A percentile compares a stretch with the other conserved stretches of the same genome.
Evolutionary conservation across 768 basidiomycete species (phyloP).

Genomic region (Lentinula sp.): DNA sequence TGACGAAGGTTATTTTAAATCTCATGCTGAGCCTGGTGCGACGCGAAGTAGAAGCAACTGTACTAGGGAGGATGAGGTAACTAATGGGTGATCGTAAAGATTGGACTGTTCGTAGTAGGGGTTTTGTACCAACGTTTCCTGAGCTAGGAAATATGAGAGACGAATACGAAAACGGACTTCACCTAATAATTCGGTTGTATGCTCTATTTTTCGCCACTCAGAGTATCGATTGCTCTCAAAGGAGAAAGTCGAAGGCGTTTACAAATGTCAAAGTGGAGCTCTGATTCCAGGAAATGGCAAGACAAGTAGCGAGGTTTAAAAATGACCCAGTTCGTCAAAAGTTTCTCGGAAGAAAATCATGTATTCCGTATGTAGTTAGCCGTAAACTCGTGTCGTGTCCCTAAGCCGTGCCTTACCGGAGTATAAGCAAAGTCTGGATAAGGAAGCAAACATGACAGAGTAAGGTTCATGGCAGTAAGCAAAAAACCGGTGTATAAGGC

Average conservation of each 20-base stretch:
- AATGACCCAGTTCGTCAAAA: no score
- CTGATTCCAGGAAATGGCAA: background rate
- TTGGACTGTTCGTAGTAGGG: no score
- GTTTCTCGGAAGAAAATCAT: background rate
- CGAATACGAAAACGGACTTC: no score
- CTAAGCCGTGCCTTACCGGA: background rate
- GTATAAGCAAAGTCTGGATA: background rate
- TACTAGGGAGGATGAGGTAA: background rate
- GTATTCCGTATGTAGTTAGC: background rate
- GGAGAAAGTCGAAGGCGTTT: background rate
- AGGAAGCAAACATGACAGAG: background rate
- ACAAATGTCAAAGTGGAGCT: background rate
- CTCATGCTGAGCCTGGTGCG: slow-evolving; percentile 2
- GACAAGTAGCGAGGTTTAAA: no score
- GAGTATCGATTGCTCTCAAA: no score
- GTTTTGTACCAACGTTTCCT: no score
- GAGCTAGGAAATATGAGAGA: no score
- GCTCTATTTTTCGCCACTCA: no score
- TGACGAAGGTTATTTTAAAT: slow-evolving; percentile 3
- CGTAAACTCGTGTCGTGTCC: background rate
- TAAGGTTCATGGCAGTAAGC: background rate
- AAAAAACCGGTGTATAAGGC: no score
- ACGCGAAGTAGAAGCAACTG: background rate
- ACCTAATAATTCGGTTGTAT: no score
- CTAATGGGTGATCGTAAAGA: background rate